phyloP scores from a whole-genome alignment of 2,329 filamentous ascomycete genomes.

The Allantophomopsis cytisporea region DNA sequence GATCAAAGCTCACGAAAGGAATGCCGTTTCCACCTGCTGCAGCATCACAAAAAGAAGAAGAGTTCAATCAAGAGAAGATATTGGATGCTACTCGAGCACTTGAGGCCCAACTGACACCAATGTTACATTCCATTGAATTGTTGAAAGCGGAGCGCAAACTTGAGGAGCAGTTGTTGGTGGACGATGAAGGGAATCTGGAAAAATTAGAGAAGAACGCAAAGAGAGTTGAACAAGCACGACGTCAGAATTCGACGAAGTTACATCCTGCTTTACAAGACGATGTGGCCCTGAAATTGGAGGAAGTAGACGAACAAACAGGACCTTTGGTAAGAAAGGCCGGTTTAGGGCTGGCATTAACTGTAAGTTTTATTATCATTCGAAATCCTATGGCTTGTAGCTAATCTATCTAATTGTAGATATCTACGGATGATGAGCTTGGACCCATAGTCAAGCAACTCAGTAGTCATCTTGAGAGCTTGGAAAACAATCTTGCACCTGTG shows the following conservation, averaged over 20 bases:
- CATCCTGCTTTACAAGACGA: slow-evolving; percentile 14
- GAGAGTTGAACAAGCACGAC: slow-evolving; percentile 35
- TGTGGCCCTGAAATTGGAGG: slow-evolving; percentile 3
- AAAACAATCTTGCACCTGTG: slow-evolving; percentile 17
- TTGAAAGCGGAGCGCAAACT: slow-evolving; percentile 41
- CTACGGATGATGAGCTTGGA: slow-evolving; percentile 13
- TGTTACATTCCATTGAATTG: slow-evolving; percentile 47
- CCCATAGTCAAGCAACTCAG: slow-evolving; percentile 12
- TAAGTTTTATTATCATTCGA: neutral
- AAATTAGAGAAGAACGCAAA: slow-evolving; percentile 41
- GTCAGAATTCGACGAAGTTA: slow-evolving; percentile 22
- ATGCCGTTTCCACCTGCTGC: slow-evolving; percentile 52
- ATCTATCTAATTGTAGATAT: neutral
- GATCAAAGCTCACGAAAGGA: slow-evolving; percentile 41
- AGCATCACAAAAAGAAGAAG: slow-evolving; percentile 34
- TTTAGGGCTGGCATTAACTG: neutral
- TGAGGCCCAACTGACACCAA: slow-evolving; percentile 45
- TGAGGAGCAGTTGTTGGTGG: slow-evolving; percentile 40
- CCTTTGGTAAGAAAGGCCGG: neutral
- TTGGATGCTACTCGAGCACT: slow-evolving; percentile 42
- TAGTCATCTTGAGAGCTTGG: slow-evolving; percentile 18
- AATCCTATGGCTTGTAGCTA: neutral
- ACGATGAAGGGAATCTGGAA: slow-evolving; percentile 36
- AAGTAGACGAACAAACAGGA: slow-evolving; percentile 4
- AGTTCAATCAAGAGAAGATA: slow-evolving; percentile 54